Percentiles rank a stretch among this genome's conserved stretches.
Evolutionary conservation across 2,329 filamentous ascomycete species (phyloP).

Genomic region (Fusarium sp.): DNA sequence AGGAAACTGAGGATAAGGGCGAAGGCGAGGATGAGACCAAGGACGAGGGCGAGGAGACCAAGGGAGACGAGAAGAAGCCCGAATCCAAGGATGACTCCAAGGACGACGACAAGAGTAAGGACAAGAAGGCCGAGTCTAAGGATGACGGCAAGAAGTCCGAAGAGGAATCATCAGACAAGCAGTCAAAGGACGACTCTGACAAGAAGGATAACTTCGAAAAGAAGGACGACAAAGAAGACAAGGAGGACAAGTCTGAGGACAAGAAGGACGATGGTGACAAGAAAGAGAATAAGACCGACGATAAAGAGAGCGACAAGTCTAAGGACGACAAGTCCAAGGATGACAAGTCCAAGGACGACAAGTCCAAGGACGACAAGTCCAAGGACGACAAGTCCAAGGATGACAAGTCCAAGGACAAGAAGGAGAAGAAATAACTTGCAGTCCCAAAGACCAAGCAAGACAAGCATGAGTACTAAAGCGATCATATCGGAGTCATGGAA

Average conservation of each 20-base stretch:
- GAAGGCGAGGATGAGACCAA: background rate
- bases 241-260: background rate
- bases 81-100: constrained; percentile 34
- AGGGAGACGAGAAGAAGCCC: constrained; percentile 9
- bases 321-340: constrained; percentile 23
- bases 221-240: background rate
- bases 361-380: constrained; percentile 11
- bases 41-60: constrained; percentile 38
- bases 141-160: constrained; percentile 32
- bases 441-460: background rate
- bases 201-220: constrained; percentile 35
- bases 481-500: constrained; percentile 25
- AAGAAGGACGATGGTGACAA: background rate
- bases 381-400: constrained; percentile 23
- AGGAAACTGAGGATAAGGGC: background rate
- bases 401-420: constrained; percentile 21
- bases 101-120: constrained; percentile 37
- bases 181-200: constrained; percentile 36
- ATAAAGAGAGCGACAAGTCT: constrained; percentile 20
- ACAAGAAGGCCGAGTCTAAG: constrained; percentile 25
- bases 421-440: constrained; percentile 19
- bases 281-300: constrained; percentile 9
- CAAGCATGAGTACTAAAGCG: constrained; percentile 16
- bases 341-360: constrained; percentile 20
- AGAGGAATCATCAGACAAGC: constrained; percentile 25